Evolutionary conservation across 331 rosid genomes (phyloP).

Genomic region (Quercus lobata): DNA sequence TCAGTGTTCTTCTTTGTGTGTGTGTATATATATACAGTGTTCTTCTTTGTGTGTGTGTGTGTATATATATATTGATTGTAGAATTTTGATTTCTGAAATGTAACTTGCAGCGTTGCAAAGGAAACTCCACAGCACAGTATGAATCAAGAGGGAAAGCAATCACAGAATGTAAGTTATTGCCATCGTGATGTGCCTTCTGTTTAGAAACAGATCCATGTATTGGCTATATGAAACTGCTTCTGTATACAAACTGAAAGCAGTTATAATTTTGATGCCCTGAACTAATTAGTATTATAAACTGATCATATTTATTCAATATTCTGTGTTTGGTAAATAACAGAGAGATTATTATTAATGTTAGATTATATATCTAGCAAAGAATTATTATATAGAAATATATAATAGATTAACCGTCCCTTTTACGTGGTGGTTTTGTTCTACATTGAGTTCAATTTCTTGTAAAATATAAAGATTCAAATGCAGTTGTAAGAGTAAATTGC

Average conservation of each 20-base stretch:
- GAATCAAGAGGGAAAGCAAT: constrained; percentile 50
- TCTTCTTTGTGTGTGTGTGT: too few relatives aligned
- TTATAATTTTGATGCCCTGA: neutral
- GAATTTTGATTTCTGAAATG: constrained; percentile 16
- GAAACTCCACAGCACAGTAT: constrained; percentile 44
- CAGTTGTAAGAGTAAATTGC: neutral
- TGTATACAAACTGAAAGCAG: neutral
- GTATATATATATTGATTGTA: neutral
- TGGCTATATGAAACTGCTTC: neutral
- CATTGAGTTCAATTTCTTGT: neutral
- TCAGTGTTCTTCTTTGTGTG: neutral
- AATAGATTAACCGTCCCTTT: neutral
- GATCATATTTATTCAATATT: neutral
- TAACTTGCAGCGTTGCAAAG: constrained; percentile 45
- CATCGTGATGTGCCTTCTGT: neutral
- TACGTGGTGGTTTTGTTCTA: neutral
- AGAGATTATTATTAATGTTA: neutral
- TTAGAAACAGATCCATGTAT: neutral
- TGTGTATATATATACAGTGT: neutral
- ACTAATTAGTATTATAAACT: neutral
- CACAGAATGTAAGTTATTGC: constrained; percentile 51
- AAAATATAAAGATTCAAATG: neutral
- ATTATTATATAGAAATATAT: neutral
- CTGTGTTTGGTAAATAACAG: neutral
- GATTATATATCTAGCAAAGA: neutral